Evolutionary conservation across 2,329 filamentous ascomycete species (phyloP).

Genomic region (Fusarium sp.): DNA sequence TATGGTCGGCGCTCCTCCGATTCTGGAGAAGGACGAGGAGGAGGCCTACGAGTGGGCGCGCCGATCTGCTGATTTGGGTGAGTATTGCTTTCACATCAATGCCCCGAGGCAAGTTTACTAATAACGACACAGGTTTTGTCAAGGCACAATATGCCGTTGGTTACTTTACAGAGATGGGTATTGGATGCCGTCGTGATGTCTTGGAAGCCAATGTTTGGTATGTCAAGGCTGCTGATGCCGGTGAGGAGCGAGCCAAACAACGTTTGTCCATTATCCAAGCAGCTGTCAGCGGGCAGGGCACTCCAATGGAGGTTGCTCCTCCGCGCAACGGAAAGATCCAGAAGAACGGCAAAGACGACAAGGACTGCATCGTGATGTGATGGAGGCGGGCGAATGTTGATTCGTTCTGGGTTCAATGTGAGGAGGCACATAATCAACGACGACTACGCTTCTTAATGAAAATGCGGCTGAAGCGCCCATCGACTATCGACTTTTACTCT

Average conservation of each 20-base stretch:
- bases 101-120: constrained; percentile 18
- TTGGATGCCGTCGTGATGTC: constrained; percentile 93
- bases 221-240: constrained; percentile 91
- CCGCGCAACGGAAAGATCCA: constrained; percentile 63
- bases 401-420: constrained; percentile 22
- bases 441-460: constrained; percentile 16
- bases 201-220: constrained; percentile 99
- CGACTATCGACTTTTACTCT: constrained; percentile 6
- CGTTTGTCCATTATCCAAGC: constrained; percentile 87
- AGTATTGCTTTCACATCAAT: constrained; percentile 51
- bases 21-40: constrained; percentile 93
- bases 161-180: constrained; percentile 99
- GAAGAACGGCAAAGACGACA: constrained; percentile 64
- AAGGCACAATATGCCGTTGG: constrained; percentile 94
- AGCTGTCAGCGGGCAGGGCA: constrained; percentile 73
- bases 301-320: constrained; percentile 68
- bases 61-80: constrained; percentile 86
- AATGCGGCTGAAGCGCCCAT: constrained; percentile 5
- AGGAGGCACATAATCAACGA: constrained; percentile 40
- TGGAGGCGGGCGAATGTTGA: constrained; percentile 9
- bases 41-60: constrained; percentile 98
- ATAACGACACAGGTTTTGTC: constrained; percentile 64
- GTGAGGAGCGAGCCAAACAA: constrained; percentile 89
- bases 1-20: constrained; percentile 90
- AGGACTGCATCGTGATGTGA: constrained; percentile 70